phyloP scores from a whole-genome alignment of 805 yeast genomes.

The Suhomyces xylopsoci region DNA sequence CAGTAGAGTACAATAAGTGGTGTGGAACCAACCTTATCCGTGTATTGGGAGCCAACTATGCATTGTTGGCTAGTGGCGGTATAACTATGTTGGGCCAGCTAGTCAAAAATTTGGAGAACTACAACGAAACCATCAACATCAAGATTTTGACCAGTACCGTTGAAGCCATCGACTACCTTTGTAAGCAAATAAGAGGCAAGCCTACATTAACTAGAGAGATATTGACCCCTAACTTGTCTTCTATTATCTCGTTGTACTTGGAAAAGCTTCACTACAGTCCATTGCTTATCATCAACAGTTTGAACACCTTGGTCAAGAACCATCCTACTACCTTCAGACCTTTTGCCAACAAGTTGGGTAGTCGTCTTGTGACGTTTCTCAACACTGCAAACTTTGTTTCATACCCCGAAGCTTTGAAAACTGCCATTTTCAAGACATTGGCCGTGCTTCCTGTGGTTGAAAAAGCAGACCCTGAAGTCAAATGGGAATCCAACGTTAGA shows the following conservation, averaged over 20 bases:
- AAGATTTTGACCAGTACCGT: constrained; percentile 35
- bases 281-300: constrained; percentile 31
- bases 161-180: constrained; percentile 40
- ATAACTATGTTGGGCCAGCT: constrained; percentile 36
- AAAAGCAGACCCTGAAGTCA: constrained; percentile 45
- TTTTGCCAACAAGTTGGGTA: constrained; percentile 60
- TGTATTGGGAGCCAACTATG: constrained; percentile 39
- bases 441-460: constrained; percentile 59
- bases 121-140: constrained; percentile 32
- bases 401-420: constrained; percentile 40
- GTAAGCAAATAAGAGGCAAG: constrained; percentile 64
- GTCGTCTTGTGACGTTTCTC: constrained; percentile 35
- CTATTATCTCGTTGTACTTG: constrained; percentile 53
- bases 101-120: constrained; percentile 39
- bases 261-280: constrained; percentile 33
- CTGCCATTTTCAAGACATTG: constrained; percentile 44
- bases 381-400: constrained; percentile 33
- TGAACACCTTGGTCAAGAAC: constrained; percentile 41
- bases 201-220: constrained; percentile 82
- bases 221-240: constrained; percentile 73
- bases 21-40: constrained; percentile 53
- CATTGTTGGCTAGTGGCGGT: constrained; percentile 42
- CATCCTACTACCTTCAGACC: constrained; percentile 85
- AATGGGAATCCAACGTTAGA: constrained; percentile 46
- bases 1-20: constrained; percentile 50